Evolutionary conservation across 1,139 yeast species (phyloP).

Genomic region (Saccharomyces hybrid): DNA sequence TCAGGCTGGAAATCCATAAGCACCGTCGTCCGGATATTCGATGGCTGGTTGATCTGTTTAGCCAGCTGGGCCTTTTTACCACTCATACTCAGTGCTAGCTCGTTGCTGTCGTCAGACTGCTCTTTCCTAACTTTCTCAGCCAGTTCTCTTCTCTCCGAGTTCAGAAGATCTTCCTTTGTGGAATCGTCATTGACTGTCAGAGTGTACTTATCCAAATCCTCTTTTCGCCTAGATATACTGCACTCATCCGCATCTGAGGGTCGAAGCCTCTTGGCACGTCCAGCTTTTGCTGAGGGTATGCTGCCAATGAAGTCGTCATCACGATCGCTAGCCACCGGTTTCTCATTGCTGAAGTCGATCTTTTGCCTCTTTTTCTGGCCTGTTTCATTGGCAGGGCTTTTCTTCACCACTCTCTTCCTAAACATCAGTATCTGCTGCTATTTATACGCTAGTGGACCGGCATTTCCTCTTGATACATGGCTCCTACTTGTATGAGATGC

Average conservation of each 20-base stretch:
- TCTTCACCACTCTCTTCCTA: conserved; percentile 24
- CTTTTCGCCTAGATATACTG: conserved; percentile 2
- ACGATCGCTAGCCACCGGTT: background rate
- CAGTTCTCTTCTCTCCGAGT: conserved; percentile 24
- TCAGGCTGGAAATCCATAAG: conserved; percentile 90
- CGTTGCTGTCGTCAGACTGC: background rate
- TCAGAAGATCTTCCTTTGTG: conserved; percentile 33
- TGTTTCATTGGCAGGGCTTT: conserved; percentile 5
- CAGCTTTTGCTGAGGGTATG: background rate
- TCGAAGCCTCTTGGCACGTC: background rate
- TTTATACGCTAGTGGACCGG: background rate
- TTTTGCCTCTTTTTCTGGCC: conserved; percentile 12
- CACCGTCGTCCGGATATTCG: conserved; percentile 61
- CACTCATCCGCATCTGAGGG: background rate
- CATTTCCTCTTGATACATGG: background rate
- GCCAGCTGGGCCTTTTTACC: background rate
- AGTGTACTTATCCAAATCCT: conserved; percentile 4
- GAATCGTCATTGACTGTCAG: conserved; percentile 27
- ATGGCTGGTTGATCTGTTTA: conserved; percentile 32
- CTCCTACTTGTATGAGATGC: background rate
- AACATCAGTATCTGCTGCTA: conserved; percentile 20
- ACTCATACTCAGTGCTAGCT: conserved; percentile 4
- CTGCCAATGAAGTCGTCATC: background rate
- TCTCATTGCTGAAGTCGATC: conserved; percentile 4
- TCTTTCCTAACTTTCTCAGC: background rate